A percentile compares a stretch with the other conserved stretches of the same genome.
Evolutionary conservation across 2,329 filamentous ascomycete genomes (phyloP).

Genomic region (Aspergillus nomiae): DNA sequence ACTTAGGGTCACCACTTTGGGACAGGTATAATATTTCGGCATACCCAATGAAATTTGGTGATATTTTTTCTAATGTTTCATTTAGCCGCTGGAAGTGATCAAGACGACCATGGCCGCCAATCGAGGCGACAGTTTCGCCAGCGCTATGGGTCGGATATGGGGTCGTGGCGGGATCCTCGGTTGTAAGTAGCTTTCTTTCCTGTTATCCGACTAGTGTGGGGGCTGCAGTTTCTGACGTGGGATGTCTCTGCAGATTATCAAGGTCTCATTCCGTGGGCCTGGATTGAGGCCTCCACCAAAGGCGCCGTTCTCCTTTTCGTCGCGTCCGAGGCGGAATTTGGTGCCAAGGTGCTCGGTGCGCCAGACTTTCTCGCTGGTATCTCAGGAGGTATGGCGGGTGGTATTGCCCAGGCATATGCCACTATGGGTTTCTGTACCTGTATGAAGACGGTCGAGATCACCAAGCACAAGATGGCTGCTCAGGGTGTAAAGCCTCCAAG

Average conservation of each 20-base stretch:
- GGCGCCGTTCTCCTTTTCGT: slow-evolving; percentile 98
- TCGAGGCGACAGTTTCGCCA: slow-evolving; percentile 80
- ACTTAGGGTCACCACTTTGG: slow-evolving; percentile 65
- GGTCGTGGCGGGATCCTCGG: slow-evolving; percentile 87
- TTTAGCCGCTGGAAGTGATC: slow-evolving; percentile 89
- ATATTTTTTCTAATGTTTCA: neutral
- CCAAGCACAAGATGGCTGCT: slow-evolving; percentile 91
- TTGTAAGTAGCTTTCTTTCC: slow-evolving; percentile 64
- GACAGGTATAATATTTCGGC: slow-evolving; percentile 54
- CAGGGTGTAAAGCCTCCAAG: slow-evolving; percentile 80
- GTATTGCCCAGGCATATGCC: slow-evolving; percentile 96
- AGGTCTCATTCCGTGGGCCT: slow-evolving; percentile 98
- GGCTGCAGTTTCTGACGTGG: slow-evolving; percentile 17
- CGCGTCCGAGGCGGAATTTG: slow-evolving; percentile 96
- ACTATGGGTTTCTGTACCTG: slow-evolving; percentile 99
- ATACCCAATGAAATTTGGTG: neutral
- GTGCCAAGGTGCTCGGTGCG: slow-evolving; percentile 80
- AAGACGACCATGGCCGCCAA: slow-evolving; percentile 99
- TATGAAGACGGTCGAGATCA: slow-evolving; percentile 99
- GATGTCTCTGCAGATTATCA: slow-evolving; percentile 75
- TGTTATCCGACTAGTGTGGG: slow-evolving; percentile 16
- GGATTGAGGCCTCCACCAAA: slow-evolving; percentile 99
- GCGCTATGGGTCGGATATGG: slow-evolving; percentile 87
- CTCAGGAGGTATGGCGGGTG: slow-evolving; percentile 85
- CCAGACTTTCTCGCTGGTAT: slow-evolving; percentile 88